Conservation (phyloP, 192 early-diverging fungal species). For the Backusella tuberculispora region DNA sequence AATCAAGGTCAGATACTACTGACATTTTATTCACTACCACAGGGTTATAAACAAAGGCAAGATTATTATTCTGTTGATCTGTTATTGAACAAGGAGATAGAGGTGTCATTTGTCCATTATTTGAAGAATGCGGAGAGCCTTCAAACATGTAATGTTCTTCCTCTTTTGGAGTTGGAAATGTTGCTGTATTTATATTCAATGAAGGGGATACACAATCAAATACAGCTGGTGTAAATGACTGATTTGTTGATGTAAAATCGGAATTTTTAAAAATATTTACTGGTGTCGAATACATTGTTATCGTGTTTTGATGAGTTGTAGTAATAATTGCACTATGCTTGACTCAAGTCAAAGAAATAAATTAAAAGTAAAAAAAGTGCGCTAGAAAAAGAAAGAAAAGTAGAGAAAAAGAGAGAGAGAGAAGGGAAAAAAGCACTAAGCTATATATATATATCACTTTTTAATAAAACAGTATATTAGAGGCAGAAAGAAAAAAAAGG, state of each 20-base stretch:
- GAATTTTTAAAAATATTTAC: background rate
- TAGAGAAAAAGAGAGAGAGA: too few relatives aligned
- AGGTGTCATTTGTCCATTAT: background rate
- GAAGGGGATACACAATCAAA: background rate
- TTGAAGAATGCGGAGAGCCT: background rate
- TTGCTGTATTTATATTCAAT: background rate
- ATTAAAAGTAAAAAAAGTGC: background rate
- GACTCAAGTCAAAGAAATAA: background rate
- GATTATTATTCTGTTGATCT: background rate
- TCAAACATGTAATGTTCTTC: background rate
- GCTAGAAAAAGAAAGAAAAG: background rate
- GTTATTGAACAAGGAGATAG: conserved; percentile 4
- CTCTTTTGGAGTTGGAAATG: background rate
- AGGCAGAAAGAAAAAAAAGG: background rate
- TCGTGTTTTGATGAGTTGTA: background rate
- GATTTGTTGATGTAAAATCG: background rate
- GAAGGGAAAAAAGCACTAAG: background rate
- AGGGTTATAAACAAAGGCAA: background rate
- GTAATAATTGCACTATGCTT: background rate
- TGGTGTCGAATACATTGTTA: background rate
- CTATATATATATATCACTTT: background rate
- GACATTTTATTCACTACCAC: background rate
- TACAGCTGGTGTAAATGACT: background rate
- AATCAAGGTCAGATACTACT: background rate
- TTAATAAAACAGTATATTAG: background rate